A percentile compares a stretch with the other conserved stretches of the same genome.
These are phyloP conservation scores for Macadamia integrifolia DNA, from an alignment of 164 flowering plant species.

Conservation along the genomic window DNA sequence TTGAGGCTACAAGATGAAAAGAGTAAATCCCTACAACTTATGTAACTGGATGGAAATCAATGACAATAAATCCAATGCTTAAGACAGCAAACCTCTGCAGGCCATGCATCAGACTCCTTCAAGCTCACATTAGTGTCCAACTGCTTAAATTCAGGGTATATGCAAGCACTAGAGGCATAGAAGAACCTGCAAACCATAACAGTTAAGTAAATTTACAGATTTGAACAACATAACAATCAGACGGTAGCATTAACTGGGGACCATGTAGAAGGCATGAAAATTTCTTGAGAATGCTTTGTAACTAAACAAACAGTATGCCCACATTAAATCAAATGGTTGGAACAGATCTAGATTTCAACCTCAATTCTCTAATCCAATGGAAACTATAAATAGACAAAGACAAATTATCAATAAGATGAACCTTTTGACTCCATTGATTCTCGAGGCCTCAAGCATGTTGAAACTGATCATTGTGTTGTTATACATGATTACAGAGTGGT, in stretches of 20 bases:
- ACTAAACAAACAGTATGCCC: no score
- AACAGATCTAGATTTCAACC: background rate
- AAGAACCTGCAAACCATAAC: conserved; percentile 53
- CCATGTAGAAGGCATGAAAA: no score
- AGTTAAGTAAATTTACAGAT: conserved; percentile 2
- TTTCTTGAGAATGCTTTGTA: no score
- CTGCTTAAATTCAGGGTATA: conserved; percentile 97
- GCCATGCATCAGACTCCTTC: conserved; percentile 99
- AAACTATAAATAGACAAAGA: background rate
- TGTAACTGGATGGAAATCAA: background rate
- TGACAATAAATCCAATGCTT: background rate
- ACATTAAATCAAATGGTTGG: background rate
- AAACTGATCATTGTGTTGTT: conserved; percentile 99
- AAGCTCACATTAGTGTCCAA: conserved; percentile 98
- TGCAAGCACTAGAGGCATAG: conserved; percentile 98
- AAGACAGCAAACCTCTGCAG: conserved; percentile 76
- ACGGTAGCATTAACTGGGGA: no score
- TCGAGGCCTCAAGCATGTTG: conserved; percentile 93
- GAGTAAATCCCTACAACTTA: conserved; percentile 5
- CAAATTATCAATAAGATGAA: conserved; percentile 15
- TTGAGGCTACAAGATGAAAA: conserved; percentile 66
- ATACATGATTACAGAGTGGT: conserved; percentile 96
- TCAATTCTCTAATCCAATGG: background rate
- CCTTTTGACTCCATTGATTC: conserved; percentile 93
- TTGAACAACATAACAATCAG: background rate